phyloP scores from a whole-genome alignment of 2,329 filamentous ascomycete species.

The Penicillium occitanis region DNA sequence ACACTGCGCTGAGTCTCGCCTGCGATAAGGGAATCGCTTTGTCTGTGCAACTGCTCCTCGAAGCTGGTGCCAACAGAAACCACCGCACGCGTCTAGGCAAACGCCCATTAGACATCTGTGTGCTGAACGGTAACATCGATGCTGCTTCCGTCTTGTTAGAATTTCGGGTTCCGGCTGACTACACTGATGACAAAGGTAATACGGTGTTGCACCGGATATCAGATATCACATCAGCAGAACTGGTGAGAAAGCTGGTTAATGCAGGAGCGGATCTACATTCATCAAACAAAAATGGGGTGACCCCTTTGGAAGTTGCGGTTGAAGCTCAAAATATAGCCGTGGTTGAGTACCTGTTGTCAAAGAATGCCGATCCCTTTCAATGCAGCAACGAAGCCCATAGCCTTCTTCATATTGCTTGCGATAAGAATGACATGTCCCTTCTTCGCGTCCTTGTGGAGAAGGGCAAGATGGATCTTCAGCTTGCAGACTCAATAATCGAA shows the following conservation, averaged over 20 bases:
- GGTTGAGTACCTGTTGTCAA: neutral
- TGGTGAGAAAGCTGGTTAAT: neutral
- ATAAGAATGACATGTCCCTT: neutral
- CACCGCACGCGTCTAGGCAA: neutral
- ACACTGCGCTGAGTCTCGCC: neutral
- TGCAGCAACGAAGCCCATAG: neutral
- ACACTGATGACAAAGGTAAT: neutral
- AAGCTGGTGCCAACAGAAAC: neutral
- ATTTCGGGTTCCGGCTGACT: neutral
- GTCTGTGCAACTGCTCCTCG: neutral
- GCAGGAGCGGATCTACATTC: neutral
- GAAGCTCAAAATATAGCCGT: neutral
- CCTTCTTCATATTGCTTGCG: constrained; percentile 1
- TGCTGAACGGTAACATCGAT: neutral
- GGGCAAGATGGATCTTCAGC: neutral
- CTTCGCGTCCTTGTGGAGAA: neutral
- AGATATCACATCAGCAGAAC: neutral
- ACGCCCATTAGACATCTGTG: neutral
- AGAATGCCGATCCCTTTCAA: neutral
- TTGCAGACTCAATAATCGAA: neutral
- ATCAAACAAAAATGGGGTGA: neutral
- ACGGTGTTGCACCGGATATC: neutral
- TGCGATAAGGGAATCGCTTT: neutral
- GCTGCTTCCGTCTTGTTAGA: neutral
- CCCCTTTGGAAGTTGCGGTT: neutral